Evolutionary conservation across 305 asterid genomes (phyloP).

Genomic region (Plantago coronopus): DNA sequence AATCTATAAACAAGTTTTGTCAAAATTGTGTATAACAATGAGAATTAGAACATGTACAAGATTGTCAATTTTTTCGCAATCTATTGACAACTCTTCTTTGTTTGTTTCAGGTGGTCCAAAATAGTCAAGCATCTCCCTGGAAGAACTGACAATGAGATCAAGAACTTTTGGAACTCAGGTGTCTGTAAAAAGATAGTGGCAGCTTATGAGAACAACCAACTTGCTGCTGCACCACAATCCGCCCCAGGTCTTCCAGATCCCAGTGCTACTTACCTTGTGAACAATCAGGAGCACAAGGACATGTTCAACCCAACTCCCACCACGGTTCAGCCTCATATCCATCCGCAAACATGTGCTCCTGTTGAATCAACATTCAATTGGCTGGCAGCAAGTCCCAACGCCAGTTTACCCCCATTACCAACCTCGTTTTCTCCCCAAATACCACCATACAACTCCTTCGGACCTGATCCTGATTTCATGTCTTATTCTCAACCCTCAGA

Average conservation of each 20-base stretch:
- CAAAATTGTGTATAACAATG: too few relatives aligned
- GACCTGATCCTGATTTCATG: too few relatives aligned
- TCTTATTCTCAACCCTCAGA: too few relatives aligned
- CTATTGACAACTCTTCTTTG: not conserved
- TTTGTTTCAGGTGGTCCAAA: too few relatives aligned
- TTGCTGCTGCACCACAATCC: too few relatives aligned
- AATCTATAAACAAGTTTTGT: too few relatives aligned
- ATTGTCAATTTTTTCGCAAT: not conserved
- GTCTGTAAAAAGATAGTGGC: not conserved
- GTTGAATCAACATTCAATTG: too few relatives aligned
- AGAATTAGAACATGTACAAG: not conserved
- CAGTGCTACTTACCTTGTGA: too few relatives aligned
- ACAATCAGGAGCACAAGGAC: too few relatives aligned
- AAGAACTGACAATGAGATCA: slow-evolving; percentile 9
- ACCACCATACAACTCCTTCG: too few relatives aligned
- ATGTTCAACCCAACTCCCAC: not conserved
- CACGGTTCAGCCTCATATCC: not conserved
- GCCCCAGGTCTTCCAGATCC: too few relatives aligned
- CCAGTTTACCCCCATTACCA: not conserved
- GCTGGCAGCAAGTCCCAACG: not conserved
- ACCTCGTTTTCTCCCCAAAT: not conserved
- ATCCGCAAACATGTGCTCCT: not conserved
- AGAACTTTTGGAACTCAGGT: slow-evolving; percentile 8
- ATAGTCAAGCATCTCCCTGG: slow-evolving; percentile 1
- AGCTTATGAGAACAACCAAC: not conserved